Evolutionary conservation across 164 flowering plant species (phyloP), one percentile per base, ranked within the genome.

Genomic region (Vitis rotundifolia): DNA sequence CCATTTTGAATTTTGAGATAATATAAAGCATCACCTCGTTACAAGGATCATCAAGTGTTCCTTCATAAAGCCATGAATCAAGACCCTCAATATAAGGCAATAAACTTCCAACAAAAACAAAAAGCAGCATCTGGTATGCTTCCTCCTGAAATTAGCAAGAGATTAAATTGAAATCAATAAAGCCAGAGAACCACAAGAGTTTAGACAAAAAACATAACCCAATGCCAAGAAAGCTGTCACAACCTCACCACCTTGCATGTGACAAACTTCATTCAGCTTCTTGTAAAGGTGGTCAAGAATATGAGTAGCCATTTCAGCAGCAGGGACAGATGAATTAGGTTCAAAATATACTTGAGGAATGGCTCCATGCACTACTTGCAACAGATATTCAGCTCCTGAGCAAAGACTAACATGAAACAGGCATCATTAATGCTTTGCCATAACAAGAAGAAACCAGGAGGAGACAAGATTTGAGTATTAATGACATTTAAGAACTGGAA

Each of bases 31-130:
- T 66, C 80, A 93, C 99, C 97, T 96, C 99, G 66, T 88, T 86
- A 79, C 80, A 90, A 68, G 98, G 97, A 81, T 96, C 99, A 81
- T 92, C 92, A 67, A 96, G 95, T 49, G 78, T 84, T 80, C 99
- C 99, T 73, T 93, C 91, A 82, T 84, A 92, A 73, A 96, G 89
- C 99, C 99, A 96, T 31, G 93, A 90, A 84, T 96, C 97, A 75
- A 96, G 92, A 62, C 82, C 82, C 76, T 96, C 86, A 60, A 93
- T 76, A 71, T 89, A 93, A 31, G 99, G 99, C 78, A 89, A 73
- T 55, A 88, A 72, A 79, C 88, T 90, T 68, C 91, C 92, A 49
- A 84, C 78, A 79, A 91, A 87, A 66, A 92, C 66, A 76, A 84
- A 79, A 62, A 96, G 84, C 22, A 93, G 76, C 91, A 88, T 91